phyloP scores from a whole-genome alignment of 306 rosid genomes.

The Oemleria cerasiformis region DNA sequence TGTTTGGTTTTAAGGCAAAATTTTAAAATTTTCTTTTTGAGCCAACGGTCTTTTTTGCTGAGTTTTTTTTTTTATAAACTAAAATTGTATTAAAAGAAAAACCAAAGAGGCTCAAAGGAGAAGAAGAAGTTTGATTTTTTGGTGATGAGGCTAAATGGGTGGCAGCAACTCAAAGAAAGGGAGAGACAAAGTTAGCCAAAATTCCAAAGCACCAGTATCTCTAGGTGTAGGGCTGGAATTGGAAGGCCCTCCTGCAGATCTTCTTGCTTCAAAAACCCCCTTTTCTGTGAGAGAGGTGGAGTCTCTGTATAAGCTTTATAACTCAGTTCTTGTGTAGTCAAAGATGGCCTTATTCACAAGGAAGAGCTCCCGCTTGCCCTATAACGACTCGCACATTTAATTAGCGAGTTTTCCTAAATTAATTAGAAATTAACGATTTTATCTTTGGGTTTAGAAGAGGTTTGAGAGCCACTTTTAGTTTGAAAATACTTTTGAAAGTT shows the following conservation, averaged over 20 bases:
- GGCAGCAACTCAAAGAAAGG: not conserved
- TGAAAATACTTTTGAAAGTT: too few relatives aligned
- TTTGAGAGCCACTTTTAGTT: too few relatives aligned
- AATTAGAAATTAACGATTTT: too few relatives aligned
- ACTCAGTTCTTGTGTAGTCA: conserved; percentile 17
- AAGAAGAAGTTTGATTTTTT: not conserved
- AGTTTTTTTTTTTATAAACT: too few relatives aligned
- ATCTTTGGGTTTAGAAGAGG: too few relatives aligned
- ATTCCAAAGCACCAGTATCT: not conserved
- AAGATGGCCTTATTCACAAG: conserved; percentile 19
- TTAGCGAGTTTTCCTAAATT: too few relatives aligned
- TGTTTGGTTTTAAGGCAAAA: too few relatives aligned
- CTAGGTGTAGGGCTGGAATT: not conserved
- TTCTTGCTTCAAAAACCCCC: conserved; percentile 26
- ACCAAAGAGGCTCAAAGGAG: too few relatives aligned
- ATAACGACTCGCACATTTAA: too few relatives aligned
- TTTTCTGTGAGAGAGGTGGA: conserved; percentile 13
- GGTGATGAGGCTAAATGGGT: not conserved
- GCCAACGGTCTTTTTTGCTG: too few relatives aligned
- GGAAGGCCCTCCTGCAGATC: not conserved
- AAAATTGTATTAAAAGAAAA: too few relatives aligned
- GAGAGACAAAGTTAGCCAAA: not conserved
- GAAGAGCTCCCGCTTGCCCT: conserved; percentile 24
- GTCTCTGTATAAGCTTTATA: conserved; percentile 2
- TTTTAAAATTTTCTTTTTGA: too few relatives aligned